Conservation (phyloP, 2,329 filamentous ascomycete genomes). For the Trichophyton equinum region DNA sequence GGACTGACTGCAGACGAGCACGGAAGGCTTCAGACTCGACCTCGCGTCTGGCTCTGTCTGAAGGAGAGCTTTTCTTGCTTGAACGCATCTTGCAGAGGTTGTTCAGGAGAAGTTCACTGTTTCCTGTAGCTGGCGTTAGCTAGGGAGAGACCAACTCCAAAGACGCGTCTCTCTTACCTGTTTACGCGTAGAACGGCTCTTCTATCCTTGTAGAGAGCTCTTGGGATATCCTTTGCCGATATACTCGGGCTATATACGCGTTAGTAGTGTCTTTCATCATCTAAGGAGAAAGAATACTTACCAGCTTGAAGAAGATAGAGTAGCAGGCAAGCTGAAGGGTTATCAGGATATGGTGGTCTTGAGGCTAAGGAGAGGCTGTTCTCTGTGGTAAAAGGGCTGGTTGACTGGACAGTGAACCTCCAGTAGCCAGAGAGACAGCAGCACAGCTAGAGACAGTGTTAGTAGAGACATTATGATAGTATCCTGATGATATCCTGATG, state of each 20-base stretch:
- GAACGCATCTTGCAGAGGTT: background rate
- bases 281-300: background rate
- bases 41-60: background rate
- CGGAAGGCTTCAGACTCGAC: conserved; percentile 3
- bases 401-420: background rate
- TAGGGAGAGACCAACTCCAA: background rate
- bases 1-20: background rate
- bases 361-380: background rate
- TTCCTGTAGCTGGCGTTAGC: background rate
- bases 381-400: background rate
- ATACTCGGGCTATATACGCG: background rate
- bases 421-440: background rate
- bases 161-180: background rate
- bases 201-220: background rate
- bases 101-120: background rate
- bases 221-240: background rate
- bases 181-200: background rate
- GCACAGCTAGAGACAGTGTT: background rate
- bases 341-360: background rate
- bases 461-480: background rate
- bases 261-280: background rate
- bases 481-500: background rate
- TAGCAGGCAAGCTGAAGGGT: background rate
- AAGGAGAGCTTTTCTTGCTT: background rate
- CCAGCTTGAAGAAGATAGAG: background rate